phyloP scores from a whole-genome alignment of 345 rosid species.

The Erucastrum elatum region DNA sequence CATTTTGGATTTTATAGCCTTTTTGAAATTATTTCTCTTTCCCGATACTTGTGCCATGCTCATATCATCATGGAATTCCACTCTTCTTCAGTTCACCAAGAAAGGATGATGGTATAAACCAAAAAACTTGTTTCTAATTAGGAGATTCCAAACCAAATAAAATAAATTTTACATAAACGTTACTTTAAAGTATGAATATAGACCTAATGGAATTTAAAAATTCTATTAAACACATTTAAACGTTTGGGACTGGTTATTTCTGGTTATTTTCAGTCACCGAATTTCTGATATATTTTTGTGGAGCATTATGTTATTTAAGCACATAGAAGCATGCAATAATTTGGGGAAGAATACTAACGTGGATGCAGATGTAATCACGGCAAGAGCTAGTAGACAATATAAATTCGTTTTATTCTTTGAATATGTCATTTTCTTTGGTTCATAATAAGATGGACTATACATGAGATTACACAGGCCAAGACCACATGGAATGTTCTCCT shows the following conservation, averaged over 20 bases:
- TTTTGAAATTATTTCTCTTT: constrained; percentile 14
- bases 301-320: not conserved
- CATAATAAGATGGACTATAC: constrained; percentile 30
- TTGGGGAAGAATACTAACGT: constrained; percentile 22
- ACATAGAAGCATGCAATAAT: constrained; percentile 17
- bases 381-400: constrained; percentile 32
- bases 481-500: constrained; percentile 43
- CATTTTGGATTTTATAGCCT: constrained; percentile 22
- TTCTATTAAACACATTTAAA: not conserved
- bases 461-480: constrained; percentile 30
- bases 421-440: constrained; percentile 39
- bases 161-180: not conserved
- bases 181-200: not conserved
- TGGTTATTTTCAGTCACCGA: not conserved
- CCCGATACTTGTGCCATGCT: constrained; percentile 3
- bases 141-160: not conserved
- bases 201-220: not conserved
- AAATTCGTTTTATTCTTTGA: constrained; percentile 12
- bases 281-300: not conserved
- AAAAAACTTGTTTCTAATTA: not conserved
- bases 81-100: not conserved
- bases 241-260: not conserved
- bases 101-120: not conserved
- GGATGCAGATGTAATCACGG: constrained; percentile 9
- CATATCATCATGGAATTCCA: constrained; percentile 25